Conservation (phyloP, 169 alveolate genomes). For the Babesia bigemina region DNA sequence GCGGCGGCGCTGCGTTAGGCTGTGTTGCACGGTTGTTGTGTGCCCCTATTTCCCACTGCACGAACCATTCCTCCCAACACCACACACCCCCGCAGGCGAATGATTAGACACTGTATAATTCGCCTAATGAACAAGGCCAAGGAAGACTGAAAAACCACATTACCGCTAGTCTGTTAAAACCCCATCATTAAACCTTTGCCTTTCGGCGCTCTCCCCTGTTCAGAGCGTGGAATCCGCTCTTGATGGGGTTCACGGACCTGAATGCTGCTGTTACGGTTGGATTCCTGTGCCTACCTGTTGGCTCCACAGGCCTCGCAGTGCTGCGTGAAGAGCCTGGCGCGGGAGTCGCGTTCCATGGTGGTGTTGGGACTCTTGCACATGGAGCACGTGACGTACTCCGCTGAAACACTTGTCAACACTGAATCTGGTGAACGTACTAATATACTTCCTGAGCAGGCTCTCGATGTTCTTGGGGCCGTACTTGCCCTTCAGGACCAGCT, state of each 20-base stretch:
- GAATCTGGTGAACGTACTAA: constrained; percentile 64
- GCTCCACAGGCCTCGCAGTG: constrained; percentile 95
- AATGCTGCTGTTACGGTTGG: not conserved
- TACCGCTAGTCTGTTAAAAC: not conserved
- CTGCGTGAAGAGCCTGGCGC: constrained; percentile 88
- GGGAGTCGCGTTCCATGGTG: constrained; percentile 86
- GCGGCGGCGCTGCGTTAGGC: not conserved
- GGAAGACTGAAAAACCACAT: not conserved
- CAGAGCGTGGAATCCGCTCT: constrained; percentile 93
- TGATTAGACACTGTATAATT: not conserved
- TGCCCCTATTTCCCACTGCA: not conserved
- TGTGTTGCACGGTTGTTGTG: not conserved
- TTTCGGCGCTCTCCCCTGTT: constrained; percentile 90
- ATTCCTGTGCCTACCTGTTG: constrained; percentile 43
- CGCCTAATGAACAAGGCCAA: not conserved
- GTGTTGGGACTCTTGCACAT: constrained; percentile 93
- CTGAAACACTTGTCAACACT: constrained; percentile 14
- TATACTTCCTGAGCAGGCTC: constrained; percentile 88
- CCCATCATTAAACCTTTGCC: constrained; percentile 76
- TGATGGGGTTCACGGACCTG: constrained; percentile 91
- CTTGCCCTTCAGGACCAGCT: constrained; percentile 90
- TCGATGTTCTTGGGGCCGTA: constrained; percentile 92
- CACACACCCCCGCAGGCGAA: not conserved
- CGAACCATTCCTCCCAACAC: no score
- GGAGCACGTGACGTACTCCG: constrained; percentile 93